A percentile compares a stretch with the other conserved stretches of the same genome.
phyloP scores from a whole-genome alignment of 148 eudicot genomes.

The Drosera capensis region DNA sequence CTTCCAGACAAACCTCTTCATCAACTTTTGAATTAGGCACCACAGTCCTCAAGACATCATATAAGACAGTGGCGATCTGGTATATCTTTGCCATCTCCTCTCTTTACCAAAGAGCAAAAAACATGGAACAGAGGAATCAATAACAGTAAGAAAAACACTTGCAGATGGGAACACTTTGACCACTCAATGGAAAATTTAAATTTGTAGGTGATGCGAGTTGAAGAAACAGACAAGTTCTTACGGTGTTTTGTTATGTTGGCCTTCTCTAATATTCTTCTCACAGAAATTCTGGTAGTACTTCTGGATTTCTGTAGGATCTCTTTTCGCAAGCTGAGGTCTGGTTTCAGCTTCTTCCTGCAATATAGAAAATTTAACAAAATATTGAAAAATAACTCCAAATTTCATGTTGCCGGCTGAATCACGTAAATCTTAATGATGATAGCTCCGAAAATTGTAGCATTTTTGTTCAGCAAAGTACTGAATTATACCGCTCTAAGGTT shows the following conservation, averaged over 20 bases:
- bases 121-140: too few relatives aligned
- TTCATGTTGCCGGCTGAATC: background rate
- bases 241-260: constrained; percentile 83
- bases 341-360: constrained; percentile 74
- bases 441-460: too few relatives aligned
- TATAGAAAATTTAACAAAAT: constrained; percentile 6
- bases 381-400: constrained; percentile 4
- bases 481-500: too few relatives aligned
- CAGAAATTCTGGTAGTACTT: constrained; percentile 56
- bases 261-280: constrained; percentile 54
- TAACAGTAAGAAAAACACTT: too few relatives aligned
- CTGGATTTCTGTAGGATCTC: constrained; percentile 84
- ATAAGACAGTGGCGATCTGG: constrained; percentile 85
- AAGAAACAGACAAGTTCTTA: constrained; percentile 19
- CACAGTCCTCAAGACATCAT: constrained; percentile 74
- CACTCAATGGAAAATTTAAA: too few relatives aligned
- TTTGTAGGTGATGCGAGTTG: background rate
- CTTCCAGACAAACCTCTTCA: constrained; percentile 59
- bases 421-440: too few relatives aligned
- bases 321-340: constrained; percentile 29
- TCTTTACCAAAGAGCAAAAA: constrained; percentile 26
- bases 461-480: too few relatives aligned
- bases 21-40: constrained; percentile 60
- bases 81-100: constrained; percentile 91
- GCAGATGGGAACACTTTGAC: too few relatives aligned